Base-by-base conservation (phyloP, 129 eudicot genomes). In the Tagetes patula region DNA sequence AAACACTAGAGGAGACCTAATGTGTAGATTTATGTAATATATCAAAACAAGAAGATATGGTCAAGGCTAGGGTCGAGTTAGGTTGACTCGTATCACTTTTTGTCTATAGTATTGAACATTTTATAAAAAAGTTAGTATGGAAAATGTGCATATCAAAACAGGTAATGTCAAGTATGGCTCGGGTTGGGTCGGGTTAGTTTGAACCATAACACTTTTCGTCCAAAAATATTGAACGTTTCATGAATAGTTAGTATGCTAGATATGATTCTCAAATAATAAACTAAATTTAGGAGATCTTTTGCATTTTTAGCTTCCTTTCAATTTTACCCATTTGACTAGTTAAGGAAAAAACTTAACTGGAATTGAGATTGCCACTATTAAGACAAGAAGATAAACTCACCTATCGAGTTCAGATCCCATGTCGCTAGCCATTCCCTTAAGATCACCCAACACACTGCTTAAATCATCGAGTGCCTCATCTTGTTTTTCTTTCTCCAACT, bases 381-480 rank as follows among this genome's bases (percentile, higher is more conserved):
- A 12, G 8, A 38, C 11, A 2, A 62, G 2, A 69, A 46, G 30
- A 47, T 53, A 48, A 53, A 77, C 76, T 71, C 52, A 92, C 98
- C 74, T 92, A 58, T 93, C 84, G 36, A 93, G 92, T 79, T 94
- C 97, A 48, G 93, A 52, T 75, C 98, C 98, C 98, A 94, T 94
- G 3, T 86, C 97, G 34, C 64, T 47, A 75, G 98, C 98, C 98
- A 94, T 90, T 55, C 98, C 98, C 84, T 94, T 94, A 33, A 94
- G 85, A 59, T 90, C 97, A 53, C 98, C 98, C 84, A 94, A 84
- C 72, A 94, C 87, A 73, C 62, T 60, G 75, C 98, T 84, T 55
- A 94, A 80, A 37, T 90, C 97, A 6, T 67, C 73, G 41, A 94
- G 87, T 11, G 83, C 93, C 27, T 90, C 98, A 45, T 94, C 98